These are phyloP conservation scores for Mycena epipterygia DNA, from an alignment of 768 basidiomycete species.

Conservation along the genomic window DNA sequence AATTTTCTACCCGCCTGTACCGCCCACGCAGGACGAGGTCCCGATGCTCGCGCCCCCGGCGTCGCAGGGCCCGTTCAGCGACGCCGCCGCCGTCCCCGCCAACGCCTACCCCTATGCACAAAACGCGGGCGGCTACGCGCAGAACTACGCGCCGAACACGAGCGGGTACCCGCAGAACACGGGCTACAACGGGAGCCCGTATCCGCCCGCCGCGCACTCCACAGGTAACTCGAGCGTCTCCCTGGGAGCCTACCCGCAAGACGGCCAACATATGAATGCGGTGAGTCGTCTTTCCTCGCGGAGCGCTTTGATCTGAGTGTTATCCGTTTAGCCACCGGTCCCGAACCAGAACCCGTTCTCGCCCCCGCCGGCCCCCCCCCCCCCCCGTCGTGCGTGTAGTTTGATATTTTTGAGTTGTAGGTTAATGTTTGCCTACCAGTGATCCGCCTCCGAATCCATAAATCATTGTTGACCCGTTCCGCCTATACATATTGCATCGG, in stretches of 20 bases:
- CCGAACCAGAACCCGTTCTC: not conserved
- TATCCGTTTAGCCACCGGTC: not conserved
- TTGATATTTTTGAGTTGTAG: not conserved
- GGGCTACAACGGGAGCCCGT: not conserved
- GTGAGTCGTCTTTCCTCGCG: not conserved
- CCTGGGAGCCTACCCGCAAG: constrained; percentile 1
- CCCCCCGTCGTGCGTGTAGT: not conserved
- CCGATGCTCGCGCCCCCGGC: constrained; percentile 14
- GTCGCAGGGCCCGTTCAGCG: constrained; percentile 1
- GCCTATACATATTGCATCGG: too few relatives aligned
- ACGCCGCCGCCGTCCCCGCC: not conserved
- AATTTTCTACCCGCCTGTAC: not conserved
- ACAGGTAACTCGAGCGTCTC: not conserved
- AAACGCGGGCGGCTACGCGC: not conserved
- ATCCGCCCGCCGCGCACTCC: not conserved
- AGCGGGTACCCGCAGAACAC: not conserved
- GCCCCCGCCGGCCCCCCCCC: constrained; percentile 6
- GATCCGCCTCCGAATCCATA: not conserved
- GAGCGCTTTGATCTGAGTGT: not conserved
- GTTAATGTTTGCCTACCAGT: not conserved
- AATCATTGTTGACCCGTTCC: too few relatives aligned
- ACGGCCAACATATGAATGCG: not conserved
- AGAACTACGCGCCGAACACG: not conserved
- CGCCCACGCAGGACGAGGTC: constrained; percentile 11
- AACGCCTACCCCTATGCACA: not conserved